These are phyloP conservation scores for Sapria himalayana DNA, from an alignment of 345 rosid genomes.

Conservation along the genomic window DNA sequence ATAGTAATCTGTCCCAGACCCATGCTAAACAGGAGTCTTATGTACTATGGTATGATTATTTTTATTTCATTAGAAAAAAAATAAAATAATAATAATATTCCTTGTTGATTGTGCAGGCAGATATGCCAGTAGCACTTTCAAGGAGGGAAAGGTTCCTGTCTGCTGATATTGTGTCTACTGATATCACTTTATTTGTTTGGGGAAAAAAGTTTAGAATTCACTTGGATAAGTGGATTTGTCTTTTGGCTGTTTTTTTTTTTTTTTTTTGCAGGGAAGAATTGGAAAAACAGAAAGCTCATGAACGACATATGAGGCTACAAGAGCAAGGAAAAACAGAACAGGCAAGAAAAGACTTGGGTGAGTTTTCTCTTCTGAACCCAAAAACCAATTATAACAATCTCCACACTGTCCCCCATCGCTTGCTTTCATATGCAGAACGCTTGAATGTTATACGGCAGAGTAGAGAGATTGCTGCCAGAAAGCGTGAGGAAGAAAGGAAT, in stretches of 20 bases:
- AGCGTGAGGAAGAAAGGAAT: conserved; percentile 53
- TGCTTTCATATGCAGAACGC: conserved; percentile 29
- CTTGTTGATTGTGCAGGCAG: conserved; percentile 21
- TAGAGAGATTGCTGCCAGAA: conserved; percentile 56
- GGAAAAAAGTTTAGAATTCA: no score
- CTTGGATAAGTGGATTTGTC: no score
- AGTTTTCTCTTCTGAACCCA: background rate
- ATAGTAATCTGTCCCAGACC: no score
- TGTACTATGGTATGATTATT: no score
- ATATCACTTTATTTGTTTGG: background rate
- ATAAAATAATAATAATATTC: no score
- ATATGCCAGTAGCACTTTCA: conserved; percentile 73
- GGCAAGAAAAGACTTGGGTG: conserved; percentile 85
- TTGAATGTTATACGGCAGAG: conserved; percentile 68
- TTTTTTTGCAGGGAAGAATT: conserved; percentile 52
- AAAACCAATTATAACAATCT: background rate
- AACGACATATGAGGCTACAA: conserved; percentile 91
- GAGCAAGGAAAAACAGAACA: conserved; percentile 98
- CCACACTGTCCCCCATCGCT: background rate
- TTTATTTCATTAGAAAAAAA: no score
- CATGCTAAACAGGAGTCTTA: no score
- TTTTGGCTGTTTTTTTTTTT: background rate
- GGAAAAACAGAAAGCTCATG: conserved; percentile 89
- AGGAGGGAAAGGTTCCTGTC: conserved; percentile 82
- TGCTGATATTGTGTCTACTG: background rate